Base-by-base conservation (phyloP, 148 eudicot species). In the Vaccinium corymbosum region DNA sequence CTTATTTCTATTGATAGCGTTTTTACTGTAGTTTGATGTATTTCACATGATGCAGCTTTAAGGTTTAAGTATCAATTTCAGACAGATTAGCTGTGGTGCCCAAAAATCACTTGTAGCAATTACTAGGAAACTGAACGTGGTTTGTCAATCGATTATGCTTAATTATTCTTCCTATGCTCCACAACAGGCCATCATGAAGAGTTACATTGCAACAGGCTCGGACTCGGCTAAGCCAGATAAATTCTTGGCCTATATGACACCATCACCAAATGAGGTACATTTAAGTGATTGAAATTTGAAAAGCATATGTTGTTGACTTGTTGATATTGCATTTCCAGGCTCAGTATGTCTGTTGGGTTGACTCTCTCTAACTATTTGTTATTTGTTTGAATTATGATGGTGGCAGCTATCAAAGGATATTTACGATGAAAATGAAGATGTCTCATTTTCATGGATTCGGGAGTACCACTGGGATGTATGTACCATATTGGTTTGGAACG, bases 391-490 rank as follows among this genome's bases (percentile, higher is more conserved):
- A 62, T 85, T 82, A 27, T 89, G 62, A 80, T 85, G 77, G 64
- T 88, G 72, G 82, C 95, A 97, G 99, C 89, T 97, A 66, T 90
- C 94, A 17, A 95, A 97, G 90, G 96, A 95, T 83, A 87, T 93
- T 38, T 93, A 89, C 85, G 99, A 93, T 84, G 97, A 93, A 85
- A 90, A 89, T 83, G 99, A 94, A 86, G 99, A 94, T 89, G 87
- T 93, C 81, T 89, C 99, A 29, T 95, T 81, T 79, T 86, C 95
- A 7, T 97, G 98, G 99, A 90, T 97, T 78, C 98, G 99, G 70
- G 99, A 97, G 80, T 97, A 97, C 86, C 95, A 93, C 81, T 97
- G 94, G 95, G 98, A 97, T 90, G 99, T 97, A 95, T 74, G 98
- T 88, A 48, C 86, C 27, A 15, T 29, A 19, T 77, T 62, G 4